These are phyloP conservation scores for Lentinula sp. DNA, from an alignment of 768 basidiomycete species.

Conservation along the genomic window DNA sequence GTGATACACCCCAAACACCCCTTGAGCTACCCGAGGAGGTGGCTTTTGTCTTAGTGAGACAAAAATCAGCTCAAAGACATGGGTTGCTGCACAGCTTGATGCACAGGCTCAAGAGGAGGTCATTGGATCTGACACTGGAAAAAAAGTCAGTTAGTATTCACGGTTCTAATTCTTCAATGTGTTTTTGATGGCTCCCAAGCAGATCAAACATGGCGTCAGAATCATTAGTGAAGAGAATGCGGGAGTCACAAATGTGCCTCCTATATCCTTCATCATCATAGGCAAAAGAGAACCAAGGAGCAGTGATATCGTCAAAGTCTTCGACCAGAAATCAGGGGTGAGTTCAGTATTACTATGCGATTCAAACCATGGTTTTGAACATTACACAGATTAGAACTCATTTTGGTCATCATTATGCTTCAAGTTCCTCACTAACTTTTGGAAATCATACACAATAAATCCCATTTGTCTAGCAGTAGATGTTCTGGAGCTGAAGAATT, in stretches of 20 bases:
- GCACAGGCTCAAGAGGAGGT: too few relatives aligned
- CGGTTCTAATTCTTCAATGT: neutral
- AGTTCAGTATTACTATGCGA: slow-evolving; percentile 18
- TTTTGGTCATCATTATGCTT: slow-evolving; percentile 76
- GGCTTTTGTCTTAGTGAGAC: neutral
- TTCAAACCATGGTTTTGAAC: neutral
- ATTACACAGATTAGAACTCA: slow-evolving; percentile 64
- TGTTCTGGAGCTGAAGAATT: neutral
- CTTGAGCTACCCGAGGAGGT: slow-evolving; percentile 15
- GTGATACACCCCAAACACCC: slow-evolving; percentile 26
- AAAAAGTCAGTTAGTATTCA: too few relatives aligned
- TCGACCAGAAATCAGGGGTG: slow-evolving; percentile 61
- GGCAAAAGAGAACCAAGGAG: slow-evolving; percentile 49
- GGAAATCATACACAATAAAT: too few relatives aligned
- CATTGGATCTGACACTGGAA: slow-evolving; percentile 30
- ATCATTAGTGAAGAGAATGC: slow-evolving; percentile 56
- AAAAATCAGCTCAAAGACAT: too few relatives aligned
- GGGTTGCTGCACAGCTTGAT: too few relatives aligned
- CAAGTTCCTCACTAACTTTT: too few relatives aligned
- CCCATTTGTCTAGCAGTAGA: too few relatives aligned
- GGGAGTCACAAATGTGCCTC: slow-evolving; percentile 48
- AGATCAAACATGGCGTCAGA: slow-evolving; percentile 39
- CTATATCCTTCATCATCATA: slow-evolving; percentile 65
- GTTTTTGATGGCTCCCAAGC: neutral
- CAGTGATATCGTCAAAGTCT: slow-evolving; percentile 55